phyloP scores from a whole-genome alignment of 306 rosid species.

The Cucumis sativus region DNA sequence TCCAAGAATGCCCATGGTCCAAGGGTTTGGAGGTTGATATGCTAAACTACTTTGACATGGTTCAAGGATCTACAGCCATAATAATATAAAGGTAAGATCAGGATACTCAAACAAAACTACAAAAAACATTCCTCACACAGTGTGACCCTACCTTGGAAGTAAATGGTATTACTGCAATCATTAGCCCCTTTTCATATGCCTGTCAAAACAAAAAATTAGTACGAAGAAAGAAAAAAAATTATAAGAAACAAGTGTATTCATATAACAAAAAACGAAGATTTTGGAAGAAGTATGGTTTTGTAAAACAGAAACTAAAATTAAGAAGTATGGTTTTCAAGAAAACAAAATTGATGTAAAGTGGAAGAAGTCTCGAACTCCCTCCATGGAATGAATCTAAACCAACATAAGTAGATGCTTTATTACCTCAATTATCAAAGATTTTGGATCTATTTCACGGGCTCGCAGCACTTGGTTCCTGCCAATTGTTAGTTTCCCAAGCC shows the following conservation, averaged over 20 bases:
- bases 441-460: conserved; percentile 97
- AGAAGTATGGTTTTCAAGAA: neutral
- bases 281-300: too few species aligned
- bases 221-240: too few species aligned
- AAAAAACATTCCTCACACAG: neutral
- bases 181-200: conserved; percentile 99
- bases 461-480: conserved; percentile 92
- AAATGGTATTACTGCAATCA: conserved; percentile 99
- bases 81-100: neutral
- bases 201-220: conserved; percentile 14
- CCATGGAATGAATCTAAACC: neutral
- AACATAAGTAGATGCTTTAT: neutral
- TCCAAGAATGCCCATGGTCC: conserved; percentile 99
- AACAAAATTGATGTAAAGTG: conserved; percentile 1
- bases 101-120: neutral
- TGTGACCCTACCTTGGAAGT: conserved; percentile 74
- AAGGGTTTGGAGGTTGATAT: conserved; percentile 97
- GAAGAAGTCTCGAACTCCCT: neutral
- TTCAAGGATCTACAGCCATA: conserved; percentile 58
- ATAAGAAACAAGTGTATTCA: too few species aligned
- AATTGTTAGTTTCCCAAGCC: conserved; percentile 97
- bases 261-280: too few species aligned
- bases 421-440: conserved; percentile 95
- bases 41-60: conserved; percentile 94
- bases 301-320: neutral